A percentile compares a stretch with the other conserved stretches of the same genome.
Conservation (phyloP, 345 rosid species). For the Litchi chinensis region DNA sequence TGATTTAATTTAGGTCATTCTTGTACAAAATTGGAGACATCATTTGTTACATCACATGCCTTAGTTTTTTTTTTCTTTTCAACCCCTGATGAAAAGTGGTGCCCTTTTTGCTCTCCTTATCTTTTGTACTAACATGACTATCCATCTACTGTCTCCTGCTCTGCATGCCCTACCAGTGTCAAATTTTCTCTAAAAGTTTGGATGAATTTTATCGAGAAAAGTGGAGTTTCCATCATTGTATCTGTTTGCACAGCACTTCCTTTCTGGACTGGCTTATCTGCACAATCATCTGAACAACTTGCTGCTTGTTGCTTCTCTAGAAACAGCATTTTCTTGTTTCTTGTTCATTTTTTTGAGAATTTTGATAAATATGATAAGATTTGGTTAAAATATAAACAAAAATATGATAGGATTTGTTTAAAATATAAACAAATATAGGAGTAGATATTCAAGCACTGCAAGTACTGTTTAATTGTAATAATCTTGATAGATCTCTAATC, state of each 20-base stretch:
- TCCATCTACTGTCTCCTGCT: not conserved
- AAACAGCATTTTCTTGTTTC: not conserved
- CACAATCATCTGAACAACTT: constrained; percentile 9
- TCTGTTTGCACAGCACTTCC: constrained; percentile 28
- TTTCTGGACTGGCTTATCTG: constrained; percentile 16
- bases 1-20: not conserved
- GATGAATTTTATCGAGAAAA: constrained; percentile 10
- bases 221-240: constrained; percentile 9
- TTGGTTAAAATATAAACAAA: too few species aligned
- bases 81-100: constrained; percentile 12
- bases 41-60: constrained; percentile 32
- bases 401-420: too few species aligned
- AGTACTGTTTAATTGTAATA: too few species aligned
- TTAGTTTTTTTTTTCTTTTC: not conserved
- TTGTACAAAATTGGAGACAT: constrained; percentile 14
- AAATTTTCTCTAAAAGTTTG: constrained; percentile 8
- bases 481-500: too few species aligned
- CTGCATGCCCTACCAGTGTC: constrained; percentile 21
- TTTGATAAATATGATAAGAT: too few species aligned
- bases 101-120: constrained; percentile 14
- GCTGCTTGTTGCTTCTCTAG: not conserved
- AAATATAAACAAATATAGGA: too few species aligned
- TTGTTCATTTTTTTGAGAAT: not conserved
- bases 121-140: not conserved
- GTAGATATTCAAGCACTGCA: too few species aligned